Evolutionary conservation across 163 green algal genomes (phyloP), one percentile per base, ranked within the genome.

Genomic region (Scenedesmus sp.): DNA sequence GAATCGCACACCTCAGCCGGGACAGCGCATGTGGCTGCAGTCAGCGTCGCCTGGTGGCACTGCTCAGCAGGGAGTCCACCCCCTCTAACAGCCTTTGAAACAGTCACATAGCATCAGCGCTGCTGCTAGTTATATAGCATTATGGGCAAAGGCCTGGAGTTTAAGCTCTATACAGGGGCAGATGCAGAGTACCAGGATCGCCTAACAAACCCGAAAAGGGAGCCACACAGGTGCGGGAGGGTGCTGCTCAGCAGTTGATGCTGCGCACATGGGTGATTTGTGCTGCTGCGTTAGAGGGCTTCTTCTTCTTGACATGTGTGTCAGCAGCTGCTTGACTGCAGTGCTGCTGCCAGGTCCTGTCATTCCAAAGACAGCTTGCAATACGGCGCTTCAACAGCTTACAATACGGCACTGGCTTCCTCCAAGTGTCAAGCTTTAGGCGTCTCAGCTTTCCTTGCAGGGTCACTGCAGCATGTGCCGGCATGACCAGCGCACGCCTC

Each of bases 101-200:
- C 4, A 49, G 26, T 88, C 35, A 51, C 35, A 37, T 35, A 26
- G 51, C 82, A 80, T 35, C 5, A 88, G 56, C n/a, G n/a, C n/a
- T n/a, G n/a, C n/a, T n/a, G n/a, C n/a, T n/a, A n/a, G n/a, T n/a
- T n/a, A n/a, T n/a, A n/a, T n/a, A n/a, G 9, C 43, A 33, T n/a
- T 16, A 68, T 78, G 42, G 49, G 53, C 9, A 76, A n/a, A 53
- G 87, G 79, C 4, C 68, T 79, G 30, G 87, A 91, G 79, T 82
- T 87, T 37, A 82, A 49, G 12, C 4, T 87, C 1, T 87, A 88
- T 56, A 91, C 59, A 37, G 56, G 42, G 10, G 40, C 30, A 37
- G 53, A 87, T 30, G 16, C 42, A 44, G 51, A 86, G 73, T 86
- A 46, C 22, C 51, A 87, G 53, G n/a, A 42, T 35, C 40, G 49